A percentile compares a stretch with the other conserved stretches of the same genome.
Conservation (phyloP, 1,139 yeast species). For the Geotrichum australiense region DNA sequence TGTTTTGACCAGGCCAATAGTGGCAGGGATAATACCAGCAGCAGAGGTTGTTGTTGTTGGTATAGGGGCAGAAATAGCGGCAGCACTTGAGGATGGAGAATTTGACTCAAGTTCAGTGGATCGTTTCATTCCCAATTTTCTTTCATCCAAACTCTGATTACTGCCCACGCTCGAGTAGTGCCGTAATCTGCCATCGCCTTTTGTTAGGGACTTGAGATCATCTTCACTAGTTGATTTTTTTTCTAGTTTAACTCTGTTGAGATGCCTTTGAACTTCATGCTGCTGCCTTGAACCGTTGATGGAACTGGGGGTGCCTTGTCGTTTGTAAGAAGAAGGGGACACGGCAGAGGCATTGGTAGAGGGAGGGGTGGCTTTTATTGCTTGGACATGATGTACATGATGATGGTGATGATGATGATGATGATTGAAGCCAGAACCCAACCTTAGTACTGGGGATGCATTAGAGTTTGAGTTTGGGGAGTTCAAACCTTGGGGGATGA, state of each 20-base stretch:
- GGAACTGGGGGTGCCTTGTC: constrained; percentile 11
- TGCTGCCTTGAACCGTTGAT: constrained; percentile 19
- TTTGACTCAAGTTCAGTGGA: no score
- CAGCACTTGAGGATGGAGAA: no score
- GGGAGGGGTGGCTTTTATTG: not conserved
- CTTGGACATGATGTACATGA: constrained; percentile 9
- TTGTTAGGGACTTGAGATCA: constrained; percentile 5
- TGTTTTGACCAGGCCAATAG: no score
- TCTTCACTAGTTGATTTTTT: constrained; percentile 13
- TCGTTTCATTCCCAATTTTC: no score
- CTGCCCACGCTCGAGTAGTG: constrained; percentile 17
- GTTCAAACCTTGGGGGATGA: not conserved
- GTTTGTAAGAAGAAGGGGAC: no score
- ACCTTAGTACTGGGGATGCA: constrained; percentile 4
- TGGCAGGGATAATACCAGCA: no score
- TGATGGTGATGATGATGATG: constrained; percentile 4
- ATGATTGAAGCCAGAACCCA: constrained; percentile 11
- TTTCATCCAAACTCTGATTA: constrained; percentile 7
- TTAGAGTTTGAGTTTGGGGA: constrained; percentile 1
- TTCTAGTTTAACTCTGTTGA: constrained; percentile 16
- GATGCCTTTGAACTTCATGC: constrained; percentile 17
- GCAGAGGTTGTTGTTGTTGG: no score
- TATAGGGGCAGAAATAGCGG: no score
- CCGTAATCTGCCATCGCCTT: constrained; percentile 5
- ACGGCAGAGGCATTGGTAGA: no score